phyloP scores from a whole-genome alignment of 768 basidiomycete species.

The Boletus eberwhitei region DNA sequence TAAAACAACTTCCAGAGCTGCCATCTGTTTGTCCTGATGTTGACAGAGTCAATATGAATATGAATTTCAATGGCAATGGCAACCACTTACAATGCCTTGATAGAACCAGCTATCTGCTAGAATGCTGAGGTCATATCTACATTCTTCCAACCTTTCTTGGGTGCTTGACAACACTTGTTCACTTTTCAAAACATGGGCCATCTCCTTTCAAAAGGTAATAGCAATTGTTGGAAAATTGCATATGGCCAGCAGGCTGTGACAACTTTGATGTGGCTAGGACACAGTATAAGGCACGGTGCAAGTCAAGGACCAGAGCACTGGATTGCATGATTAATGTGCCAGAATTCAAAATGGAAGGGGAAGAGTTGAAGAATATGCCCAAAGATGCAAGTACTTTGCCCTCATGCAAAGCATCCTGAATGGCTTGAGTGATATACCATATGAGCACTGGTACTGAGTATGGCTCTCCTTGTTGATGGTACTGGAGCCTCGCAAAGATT shows the following conservation, averaged over 20 bases:
- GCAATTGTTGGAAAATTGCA: constrained; percentile 84
- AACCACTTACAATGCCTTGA: constrained; percentile 57
- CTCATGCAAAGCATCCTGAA: constrained; percentile 64
- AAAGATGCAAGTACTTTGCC: constrained; percentile 60
- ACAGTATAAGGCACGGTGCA: constrained; percentile 80
- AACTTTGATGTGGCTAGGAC: constrained; percentile 51
- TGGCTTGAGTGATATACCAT: constrained; percentile 48
- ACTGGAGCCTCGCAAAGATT: constrained; percentile 15
- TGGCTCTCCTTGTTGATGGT: constrained; percentile 43
- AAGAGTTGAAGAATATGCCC: constrained; percentile 43
- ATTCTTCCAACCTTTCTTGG: constrained; percentile 51
- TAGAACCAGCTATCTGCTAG: constrained; percentile 70
- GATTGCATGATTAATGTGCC: constrained; percentile 60
- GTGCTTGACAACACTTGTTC: constrained; percentile 32
- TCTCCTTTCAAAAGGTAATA: constrained; percentile 57
- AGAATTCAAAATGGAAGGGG: constrained; percentile 33
- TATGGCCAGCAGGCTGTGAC: constrained; percentile 48
- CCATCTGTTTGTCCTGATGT: constrained; percentile 23
- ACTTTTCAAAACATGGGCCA: constrained; percentile 26
- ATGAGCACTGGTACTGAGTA: constrained; percentile 55
- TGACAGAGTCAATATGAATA: background rate
- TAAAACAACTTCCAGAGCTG: constrained; percentile 38
- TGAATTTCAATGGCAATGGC: background rate
- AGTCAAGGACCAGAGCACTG: constrained; percentile 64
- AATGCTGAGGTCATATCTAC: constrained; percentile 46